These are phyloP conservation scores for Marvania coccoides DNA, from an alignment of 139 green algal genomes.

Conservation along the genomic window DNA sequence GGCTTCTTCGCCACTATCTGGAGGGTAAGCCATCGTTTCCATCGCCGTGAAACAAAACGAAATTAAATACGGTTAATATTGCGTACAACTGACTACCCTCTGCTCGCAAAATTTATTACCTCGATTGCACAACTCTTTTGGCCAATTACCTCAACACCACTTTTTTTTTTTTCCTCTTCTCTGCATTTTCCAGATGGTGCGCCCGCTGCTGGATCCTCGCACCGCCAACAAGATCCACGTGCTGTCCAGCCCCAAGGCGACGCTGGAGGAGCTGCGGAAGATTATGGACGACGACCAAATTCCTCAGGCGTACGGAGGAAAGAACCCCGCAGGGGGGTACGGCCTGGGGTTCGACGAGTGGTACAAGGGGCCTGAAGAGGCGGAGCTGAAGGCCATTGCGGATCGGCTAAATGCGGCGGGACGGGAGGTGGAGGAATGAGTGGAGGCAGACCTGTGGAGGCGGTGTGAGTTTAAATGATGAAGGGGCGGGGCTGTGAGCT, in stretches of 20 bases:
- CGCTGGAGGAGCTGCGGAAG: background rate
- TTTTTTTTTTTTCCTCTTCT: background rate
- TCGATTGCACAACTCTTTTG: background rate
- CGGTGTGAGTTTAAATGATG: no score
- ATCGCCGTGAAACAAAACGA: no score
- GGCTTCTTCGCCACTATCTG: background rate
- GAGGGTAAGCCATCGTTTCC: no score
- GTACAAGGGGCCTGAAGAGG: background rate
- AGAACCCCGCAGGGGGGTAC: background rate
- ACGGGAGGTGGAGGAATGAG: no score
- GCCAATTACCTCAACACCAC: background rate
- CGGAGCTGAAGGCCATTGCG: background rate
- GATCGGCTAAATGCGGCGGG: background rate
- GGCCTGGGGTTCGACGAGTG: background rate
- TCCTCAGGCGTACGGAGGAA: background rate
- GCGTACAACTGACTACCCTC: no score
- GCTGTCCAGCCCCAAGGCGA: background rate
- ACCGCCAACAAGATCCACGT: slow-evolving; percentile 1
- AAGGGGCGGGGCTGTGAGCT: no score
- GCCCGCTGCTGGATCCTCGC: slow-evolving; percentile 1
- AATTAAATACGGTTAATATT: no score
- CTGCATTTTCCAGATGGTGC: background rate
- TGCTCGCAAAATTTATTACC: no score
- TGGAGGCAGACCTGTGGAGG: no score
- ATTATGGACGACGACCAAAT: slow-evolving; percentile 1